Evolutionary conservation across 805 yeast genomes (phyloP).

Genomic region (Starmerella bombicola): DNA sequence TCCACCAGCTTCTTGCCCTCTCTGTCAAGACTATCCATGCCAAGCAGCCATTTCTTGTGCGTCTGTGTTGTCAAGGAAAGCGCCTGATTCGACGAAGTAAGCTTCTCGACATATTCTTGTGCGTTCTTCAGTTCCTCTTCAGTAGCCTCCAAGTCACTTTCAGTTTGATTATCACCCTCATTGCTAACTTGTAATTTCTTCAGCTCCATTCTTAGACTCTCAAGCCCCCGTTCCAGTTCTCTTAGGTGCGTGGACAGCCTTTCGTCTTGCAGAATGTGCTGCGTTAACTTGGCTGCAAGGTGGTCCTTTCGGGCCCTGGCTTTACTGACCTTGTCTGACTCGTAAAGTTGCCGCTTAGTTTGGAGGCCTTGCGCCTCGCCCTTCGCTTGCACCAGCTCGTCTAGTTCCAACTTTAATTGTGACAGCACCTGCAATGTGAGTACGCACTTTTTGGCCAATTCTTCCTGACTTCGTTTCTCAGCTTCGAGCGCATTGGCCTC

Average conservation of each 20-base stretch:
- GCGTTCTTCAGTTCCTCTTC: background rate
- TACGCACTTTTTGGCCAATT: background rate
- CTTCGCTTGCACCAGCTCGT: background rate
- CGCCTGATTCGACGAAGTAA: background rate
- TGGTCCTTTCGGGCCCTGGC: background rate
- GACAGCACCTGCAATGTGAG: background rate
- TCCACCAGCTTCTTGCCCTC: background rate
- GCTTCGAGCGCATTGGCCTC: background rate
- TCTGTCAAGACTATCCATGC: background rate
- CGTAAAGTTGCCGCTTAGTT: background rate
- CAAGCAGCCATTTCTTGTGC: slow-evolving; percentile 1
- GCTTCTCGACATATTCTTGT: background rate
- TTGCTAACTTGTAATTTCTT: background rate
- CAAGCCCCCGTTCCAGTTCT: slow-evolving; percentile 1
- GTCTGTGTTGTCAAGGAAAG: background rate
- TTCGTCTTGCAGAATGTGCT: background rate
- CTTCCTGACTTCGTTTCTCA: background rate
- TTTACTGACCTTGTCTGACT: background rate
- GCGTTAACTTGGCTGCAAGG: background rate
- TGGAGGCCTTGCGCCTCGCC: background rate
- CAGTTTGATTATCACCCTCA: background rate
- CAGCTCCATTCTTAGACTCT: background rate
- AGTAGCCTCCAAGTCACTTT: background rate
- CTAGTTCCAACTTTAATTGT: background rate
- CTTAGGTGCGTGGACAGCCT: background rate